Evolutionary conservation across 495 filamentous ascomycete species (phyloP), one percentile per base, ranked within the genome.

Genomic region (Margaritispora aquatica): DNA sequence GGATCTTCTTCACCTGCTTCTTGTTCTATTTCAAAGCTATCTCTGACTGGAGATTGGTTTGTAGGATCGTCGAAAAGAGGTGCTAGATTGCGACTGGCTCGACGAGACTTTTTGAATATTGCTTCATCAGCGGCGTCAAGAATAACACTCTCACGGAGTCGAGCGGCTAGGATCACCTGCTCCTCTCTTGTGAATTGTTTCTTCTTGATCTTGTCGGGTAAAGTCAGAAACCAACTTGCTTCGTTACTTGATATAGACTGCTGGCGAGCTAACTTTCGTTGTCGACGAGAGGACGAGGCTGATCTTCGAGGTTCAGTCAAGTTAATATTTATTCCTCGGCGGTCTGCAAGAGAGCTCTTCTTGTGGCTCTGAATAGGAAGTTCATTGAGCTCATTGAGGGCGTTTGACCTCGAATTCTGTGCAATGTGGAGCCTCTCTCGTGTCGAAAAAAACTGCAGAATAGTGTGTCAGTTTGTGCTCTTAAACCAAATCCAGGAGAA

Each of bases 171-270:
- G 50, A 84, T 67, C 26, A 80, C 71, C 66, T 86, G 88, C 72
- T 95, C 88, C 69, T 92, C 88, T 50, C 73, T 76, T 13, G 85
- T 85, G 70, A 90, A 89, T 63, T 88, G 83, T 62, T 78, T 83
- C 66, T 80, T 78, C 63, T 83, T 81, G 48, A 92, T 74, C 66
- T 88, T 90, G 57, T 87, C 80, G 26, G 90, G 87, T 26, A 90
- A 78, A 50, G 76, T 78, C 44, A 84, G 74, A 64, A 85, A 90
- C 77, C 86, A 93, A 68, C 83, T 80, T 51, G 83, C 84, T 65
- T 91, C 86, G n/a, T 56, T 61, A 38, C 29, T 58, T 38, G 64
- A 61, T 10, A 65, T 26, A n/a, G 67, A 63, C 31, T 53, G 46
- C 36, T 58, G 59, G 52, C 66, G 57, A 58, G 44, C 34, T 50